Evolutionary conservation across 306 rosid genomes (phyloP).

Genomic region (Prosopis cineraria): DNA sequence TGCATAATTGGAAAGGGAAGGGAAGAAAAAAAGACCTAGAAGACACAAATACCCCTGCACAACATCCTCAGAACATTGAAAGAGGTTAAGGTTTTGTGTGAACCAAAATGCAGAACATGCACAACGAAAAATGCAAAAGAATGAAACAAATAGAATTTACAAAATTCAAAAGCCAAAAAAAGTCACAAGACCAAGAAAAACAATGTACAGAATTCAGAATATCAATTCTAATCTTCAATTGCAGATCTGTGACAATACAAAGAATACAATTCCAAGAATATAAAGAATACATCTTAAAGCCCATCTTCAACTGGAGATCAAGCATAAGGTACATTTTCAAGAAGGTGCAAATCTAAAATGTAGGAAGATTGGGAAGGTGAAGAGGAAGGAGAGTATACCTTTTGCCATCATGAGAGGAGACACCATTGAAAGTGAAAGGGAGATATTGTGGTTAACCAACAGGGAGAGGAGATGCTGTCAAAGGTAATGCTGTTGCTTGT

Average conservation of each 20-base stretch:
- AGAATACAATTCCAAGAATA: too few relatives aligned
- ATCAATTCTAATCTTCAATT: too few relatives aligned
- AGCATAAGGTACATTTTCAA: too few relatives aligned
- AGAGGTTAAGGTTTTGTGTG: too few relatives aligned
- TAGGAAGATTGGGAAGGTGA: too few relatives aligned
- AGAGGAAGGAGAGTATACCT: too few relatives aligned
- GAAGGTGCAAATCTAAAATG: too few relatives aligned
- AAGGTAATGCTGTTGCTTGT: background rate
- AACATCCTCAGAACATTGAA: background rate
- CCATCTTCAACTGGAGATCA: too few relatives aligned
- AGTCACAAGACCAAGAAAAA: background rate
- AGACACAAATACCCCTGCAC: background rate
- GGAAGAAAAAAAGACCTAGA: background rate
- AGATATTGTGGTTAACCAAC: background rate
- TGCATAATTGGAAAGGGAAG: background rate
- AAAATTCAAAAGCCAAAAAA: background rate
- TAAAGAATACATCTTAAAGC: too few relatives aligned
- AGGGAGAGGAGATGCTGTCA: background rate
- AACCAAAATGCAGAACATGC: background rate
- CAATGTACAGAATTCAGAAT: background rate
- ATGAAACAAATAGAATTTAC: background rate
- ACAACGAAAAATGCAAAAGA: background rate
- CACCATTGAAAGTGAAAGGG: too few relatives aligned
- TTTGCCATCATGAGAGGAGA: too few relatives aligned
- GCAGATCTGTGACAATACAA: too few relatives aligned